Evolutionary conservation across 352 stramenopile genomes (phyloP).

Genomic region (Heterotrichella gracilis): DNA sequence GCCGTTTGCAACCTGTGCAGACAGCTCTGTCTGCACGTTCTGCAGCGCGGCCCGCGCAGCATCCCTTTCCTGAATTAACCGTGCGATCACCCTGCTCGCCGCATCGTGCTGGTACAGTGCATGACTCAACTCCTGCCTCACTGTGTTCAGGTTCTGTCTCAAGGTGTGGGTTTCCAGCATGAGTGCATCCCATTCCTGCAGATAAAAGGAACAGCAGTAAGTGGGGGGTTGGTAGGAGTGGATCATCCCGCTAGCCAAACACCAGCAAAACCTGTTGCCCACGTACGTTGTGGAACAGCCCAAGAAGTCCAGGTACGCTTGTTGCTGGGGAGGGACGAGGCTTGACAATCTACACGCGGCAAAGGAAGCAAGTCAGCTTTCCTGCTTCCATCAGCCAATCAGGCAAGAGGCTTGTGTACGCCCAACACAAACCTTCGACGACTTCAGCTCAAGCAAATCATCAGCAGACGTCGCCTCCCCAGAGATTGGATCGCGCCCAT

Average conservation of each 20-base stretch:
- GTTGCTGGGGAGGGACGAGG: slow-evolving; percentile 18
- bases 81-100: slow-evolving; percentile 60
- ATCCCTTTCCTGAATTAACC: slow-evolving; percentile 41
- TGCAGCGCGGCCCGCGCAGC: slow-evolving; percentile 23
- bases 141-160: slow-evolving; percentile 56
- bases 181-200: slow-evolving; percentile 59
- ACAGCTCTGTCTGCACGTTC: neutral
- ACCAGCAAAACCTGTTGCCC: too few species aligned
- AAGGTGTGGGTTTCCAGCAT: slow-evolving; percentile 67
- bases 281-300: slow-evolving; percentile 44
- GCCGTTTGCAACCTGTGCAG: too few species aligned
- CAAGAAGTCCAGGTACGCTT: slow-evolving; percentile 21
- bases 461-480: slow-evolving; percentile 26
- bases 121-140: slow-evolving; percentile 52
- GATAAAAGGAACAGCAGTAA: too few species aligned
- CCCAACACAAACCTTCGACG: too few species aligned
- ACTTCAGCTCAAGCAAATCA: slow-evolving; percentile 36
- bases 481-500: slow-evolving; percentile 30
- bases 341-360: slow-evolving; percentile 16
- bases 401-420: too few species aligned
- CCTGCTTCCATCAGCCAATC: neutral
- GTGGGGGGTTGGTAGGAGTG: too few species aligned
- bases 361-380: neutral
- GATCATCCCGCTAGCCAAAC: too few species aligned
- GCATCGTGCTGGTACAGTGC: slow-evolving; percentile 81